Conservation (phyloP, 2,329 filamentous ascomycete species). For the Hypoxylon sp. region DNA sequence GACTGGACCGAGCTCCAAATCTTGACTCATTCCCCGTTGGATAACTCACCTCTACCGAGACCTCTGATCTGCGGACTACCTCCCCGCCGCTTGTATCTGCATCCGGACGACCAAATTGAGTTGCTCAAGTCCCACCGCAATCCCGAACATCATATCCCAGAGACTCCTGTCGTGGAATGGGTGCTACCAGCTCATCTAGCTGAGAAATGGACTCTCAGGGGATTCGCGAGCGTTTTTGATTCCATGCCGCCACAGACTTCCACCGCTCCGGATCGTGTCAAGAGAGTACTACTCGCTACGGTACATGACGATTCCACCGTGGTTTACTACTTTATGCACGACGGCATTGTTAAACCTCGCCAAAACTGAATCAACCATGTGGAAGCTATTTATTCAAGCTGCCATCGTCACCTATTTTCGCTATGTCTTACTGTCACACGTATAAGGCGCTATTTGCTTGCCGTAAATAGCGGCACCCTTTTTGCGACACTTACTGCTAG, state of each 20-base stretch:
- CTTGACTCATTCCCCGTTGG: constrained; percentile 59
- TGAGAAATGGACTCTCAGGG: constrained; percentile 77
- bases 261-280: constrained; percentile 62
- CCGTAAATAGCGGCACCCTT: no score
- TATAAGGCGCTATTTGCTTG: no score
- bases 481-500: constrained; percentile 49
- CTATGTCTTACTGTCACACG: no score
- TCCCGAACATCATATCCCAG: constrained; percentile 59
- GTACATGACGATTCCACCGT: constrained; percentile 85
- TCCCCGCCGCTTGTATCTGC: constrained; percentile 78
- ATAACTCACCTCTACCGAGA: constrained; percentile 61
- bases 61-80: constrained; percentile 79
- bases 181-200: constrained; percentile 78
- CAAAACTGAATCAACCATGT: constrained; percentile 71
- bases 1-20: constrained; percentile 75
- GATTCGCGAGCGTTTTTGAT: constrained; percentile 79
- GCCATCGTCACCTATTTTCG: constrained; percentile 1
- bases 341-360: constrained; percentile 87
- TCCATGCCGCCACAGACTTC: constrained; percentile 62
- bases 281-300: constrained; percentile 79
- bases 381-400: constrained; percentile 22
- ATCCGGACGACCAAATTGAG: constrained; percentile 85
- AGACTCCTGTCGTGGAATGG: constrained; percentile 76
- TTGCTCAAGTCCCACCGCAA: constrained; percentile 72
- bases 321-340: constrained; percentile 86